Evolutionary conservation across 306 rosid species (phyloP).

Genomic region (Fagus crenata): DNA sequence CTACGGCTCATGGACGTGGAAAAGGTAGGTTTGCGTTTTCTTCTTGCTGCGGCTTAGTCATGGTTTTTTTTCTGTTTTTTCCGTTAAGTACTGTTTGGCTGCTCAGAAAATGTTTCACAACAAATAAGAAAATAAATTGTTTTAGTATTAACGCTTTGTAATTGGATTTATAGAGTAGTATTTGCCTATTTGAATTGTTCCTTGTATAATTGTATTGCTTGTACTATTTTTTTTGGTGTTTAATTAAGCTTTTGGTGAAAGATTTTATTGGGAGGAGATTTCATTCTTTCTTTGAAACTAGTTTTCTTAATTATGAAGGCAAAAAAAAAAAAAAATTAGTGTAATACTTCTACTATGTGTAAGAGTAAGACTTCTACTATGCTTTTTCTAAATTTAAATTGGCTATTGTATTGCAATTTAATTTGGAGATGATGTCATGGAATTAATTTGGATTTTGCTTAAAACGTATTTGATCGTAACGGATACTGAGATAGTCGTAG

Average conservation of each 20-base stretch:
- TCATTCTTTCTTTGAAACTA: too few relatives aligned
- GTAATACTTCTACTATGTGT: too few relatives aligned
- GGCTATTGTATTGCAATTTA: background rate
- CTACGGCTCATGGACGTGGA: constrained; percentile 2
- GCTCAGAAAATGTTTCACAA: background rate
- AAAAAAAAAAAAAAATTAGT: background rate
- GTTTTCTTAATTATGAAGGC: too few relatives aligned
- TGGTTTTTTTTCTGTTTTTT: background rate
- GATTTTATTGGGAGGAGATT: too few relatives aligned
- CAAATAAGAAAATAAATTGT: background rate
- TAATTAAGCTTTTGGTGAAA: too few relatives aligned
- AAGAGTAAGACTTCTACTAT: background rate
- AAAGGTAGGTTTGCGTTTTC: constrained; percentile 12
- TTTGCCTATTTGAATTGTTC: too few relatives aligned
- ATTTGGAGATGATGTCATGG: background rate
- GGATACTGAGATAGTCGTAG: background rate
- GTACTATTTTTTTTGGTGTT: too few relatives aligned
- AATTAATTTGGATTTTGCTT: background rate
- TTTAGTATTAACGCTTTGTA: background rate
- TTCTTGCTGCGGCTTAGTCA: background rate
- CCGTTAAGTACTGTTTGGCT: background rate
- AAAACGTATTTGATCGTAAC: background rate
- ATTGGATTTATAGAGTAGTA: too few relatives aligned
- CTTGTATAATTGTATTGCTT: too few relatives aligned
- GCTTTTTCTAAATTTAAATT: background rate